A percentile compares a stretch with the other conserved stretches of the same genome.
phyloP scores from a whole-genome alignment of 2,329 filamentous ascomycete genomes.

The Rutstroemia sp. region DNA sequence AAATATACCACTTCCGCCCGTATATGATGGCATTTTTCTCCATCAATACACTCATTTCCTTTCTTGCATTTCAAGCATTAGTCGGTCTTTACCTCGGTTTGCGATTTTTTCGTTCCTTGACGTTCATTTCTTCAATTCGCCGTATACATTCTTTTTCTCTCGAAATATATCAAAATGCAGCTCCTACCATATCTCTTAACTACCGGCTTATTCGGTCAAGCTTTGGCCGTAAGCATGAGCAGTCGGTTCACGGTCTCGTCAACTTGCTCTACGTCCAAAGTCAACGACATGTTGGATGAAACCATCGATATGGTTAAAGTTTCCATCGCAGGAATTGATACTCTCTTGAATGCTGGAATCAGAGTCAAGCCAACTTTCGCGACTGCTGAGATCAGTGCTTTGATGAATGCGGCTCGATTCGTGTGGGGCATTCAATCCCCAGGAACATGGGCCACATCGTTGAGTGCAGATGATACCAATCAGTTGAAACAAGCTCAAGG shows the following conservation, averaged over 20 bases:
- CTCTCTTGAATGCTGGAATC: slow-evolving; percentile 1
- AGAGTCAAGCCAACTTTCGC: neutral
- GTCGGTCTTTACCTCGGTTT: neutral
- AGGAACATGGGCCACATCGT: neutral
- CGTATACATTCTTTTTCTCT: neutral
- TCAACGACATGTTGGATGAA: slow-evolving; percentile 4
- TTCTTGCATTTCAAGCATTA: neutral
- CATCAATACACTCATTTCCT: neutral
- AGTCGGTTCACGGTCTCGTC: slow-evolving; percentile 5
- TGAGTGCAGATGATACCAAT: slow-evolving; percentile 1
- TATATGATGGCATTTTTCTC: neutral
- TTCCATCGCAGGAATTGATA: slow-evolving; percentile 1
- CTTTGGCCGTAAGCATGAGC: slow-evolving; percentile 1
- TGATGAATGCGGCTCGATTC: neutral
- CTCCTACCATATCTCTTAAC: neutral
- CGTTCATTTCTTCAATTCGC: neutral
- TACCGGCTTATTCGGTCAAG: neutral
- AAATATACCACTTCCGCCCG: neutral
- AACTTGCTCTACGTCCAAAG: slow-evolving; percentile 1
- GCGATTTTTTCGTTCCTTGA: neutral
- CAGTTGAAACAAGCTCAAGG: slow-evolving; percentile 5
- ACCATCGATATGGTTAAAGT: slow-evolving; percentile 5
- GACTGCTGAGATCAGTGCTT: neutral
- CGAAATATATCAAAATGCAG: neutral
- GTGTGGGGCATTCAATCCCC: neutral